phyloP scores from a whole-genome alignment of 1,284 basidiomycete species.

The Puccinia horiana region DNA sequence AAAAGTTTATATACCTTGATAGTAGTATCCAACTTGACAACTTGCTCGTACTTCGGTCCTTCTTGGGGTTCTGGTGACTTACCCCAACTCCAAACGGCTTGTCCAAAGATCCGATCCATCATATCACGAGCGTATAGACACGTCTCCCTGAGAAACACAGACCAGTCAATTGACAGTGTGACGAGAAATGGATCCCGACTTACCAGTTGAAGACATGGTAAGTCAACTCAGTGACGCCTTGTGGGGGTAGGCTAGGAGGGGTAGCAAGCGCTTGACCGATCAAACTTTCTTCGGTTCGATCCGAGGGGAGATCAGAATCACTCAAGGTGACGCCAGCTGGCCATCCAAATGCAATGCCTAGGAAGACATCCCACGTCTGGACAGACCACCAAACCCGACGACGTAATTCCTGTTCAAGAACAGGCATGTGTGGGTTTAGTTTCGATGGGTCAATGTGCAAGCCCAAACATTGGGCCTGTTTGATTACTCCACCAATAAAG shows the following conservation, averaged over 20 bases:
- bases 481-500: slow-evolving; percentile 44
- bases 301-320: slow-evolving; percentile 42
- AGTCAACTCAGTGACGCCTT: slow-evolving; percentile 36
- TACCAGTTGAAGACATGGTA: slow-evolving; percentile 47
- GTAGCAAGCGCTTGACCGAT: slow-evolving; percentile 6
- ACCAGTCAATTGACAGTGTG: background rate
- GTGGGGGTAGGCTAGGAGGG: slow-evolving; percentile 23
- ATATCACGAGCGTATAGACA: slow-evolving; percentile 40
- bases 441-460: slow-evolving; percentile 47
- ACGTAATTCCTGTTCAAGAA: slow-evolving; percentile 37
- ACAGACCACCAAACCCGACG: slow-evolving; percentile 47
- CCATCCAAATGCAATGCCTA: slow-evolving; percentile 48
- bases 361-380: slow-evolving; percentile 45
- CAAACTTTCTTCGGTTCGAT: slow-evolving; percentile 42
- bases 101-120: slow-evolving; percentile 44
- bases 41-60: slow-evolving; percentile 29
- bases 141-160: slow-evolving; percentile 25
- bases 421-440: slow-evolving; percentile 17
- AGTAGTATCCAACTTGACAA: slow-evolving; percentile 31
- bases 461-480: slow-evolving; percentile 47
- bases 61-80: background rate
- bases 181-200: background rate
- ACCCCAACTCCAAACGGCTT: slow-evolving; percentile 39
- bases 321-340: slow-evolving; percentile 44
- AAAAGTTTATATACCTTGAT: slow-evolving; percentile 17